Evolutionary conservation across 495 filamentous ascomycete species (phyloP).

Genomic region (Darksidea phi): DNA sequence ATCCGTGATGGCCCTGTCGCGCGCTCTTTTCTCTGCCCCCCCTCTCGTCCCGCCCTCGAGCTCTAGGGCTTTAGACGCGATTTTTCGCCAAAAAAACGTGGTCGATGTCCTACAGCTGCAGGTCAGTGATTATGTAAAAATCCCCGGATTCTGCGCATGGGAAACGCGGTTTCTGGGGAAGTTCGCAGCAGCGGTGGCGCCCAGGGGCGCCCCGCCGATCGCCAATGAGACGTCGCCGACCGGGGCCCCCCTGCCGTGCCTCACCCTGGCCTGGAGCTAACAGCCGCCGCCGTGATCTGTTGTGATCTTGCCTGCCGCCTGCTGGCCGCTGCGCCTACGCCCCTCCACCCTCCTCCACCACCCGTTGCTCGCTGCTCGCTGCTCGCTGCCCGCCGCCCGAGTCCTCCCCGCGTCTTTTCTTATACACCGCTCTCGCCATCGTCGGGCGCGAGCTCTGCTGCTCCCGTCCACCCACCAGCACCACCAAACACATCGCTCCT

Average conservation of each 20-base stretch:
- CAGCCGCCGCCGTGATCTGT: constrained; percentile 8
- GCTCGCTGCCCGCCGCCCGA: no score
- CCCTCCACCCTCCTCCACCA: constrained; percentile 14
- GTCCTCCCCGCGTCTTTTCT: neutral
- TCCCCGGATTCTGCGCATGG: neutral
- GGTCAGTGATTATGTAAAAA: constrained; percentile 2
- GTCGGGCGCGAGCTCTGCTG: neutral
- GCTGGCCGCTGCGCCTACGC: constrained; percentile 10
- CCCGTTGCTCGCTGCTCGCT: no score
- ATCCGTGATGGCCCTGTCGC: neutral
- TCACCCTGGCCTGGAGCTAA: neutral
- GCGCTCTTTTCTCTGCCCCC: neutral
- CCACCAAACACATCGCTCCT: neutral
- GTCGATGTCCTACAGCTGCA: constrained; percentile 10
- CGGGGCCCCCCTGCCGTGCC: constrained; percentile 2
- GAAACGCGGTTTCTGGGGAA: neutral
- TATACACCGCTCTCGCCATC: constrained; percentile 14
- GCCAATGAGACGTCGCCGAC: neutral
- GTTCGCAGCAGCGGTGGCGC: neutral
- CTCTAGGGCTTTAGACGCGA: neutral
- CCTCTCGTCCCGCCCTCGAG: neutral
- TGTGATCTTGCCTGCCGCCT: neutral
- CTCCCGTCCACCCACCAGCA: neutral
- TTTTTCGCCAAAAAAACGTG: constrained; percentile 20
- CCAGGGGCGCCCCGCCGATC: neutral